A percentile compares a stretch with the other conserved stretches of the same genome.
Conservation (phyloP, 495 filamentous ascomycete species). For the Podospora tetraspora region DNA sequence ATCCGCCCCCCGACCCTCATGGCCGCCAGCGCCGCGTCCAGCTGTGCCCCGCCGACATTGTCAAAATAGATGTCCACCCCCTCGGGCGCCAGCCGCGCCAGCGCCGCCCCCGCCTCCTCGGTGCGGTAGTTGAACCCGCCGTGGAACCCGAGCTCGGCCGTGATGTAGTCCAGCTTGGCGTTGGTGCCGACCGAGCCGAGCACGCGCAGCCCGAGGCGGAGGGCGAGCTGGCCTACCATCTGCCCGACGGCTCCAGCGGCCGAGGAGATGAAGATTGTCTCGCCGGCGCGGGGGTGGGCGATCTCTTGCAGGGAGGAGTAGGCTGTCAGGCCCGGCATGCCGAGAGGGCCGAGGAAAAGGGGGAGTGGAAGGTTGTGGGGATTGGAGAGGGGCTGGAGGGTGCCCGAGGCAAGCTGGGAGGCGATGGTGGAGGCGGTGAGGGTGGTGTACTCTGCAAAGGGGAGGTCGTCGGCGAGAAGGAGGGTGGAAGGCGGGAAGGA, state of each 20-base stretch:
- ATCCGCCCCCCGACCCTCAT: conserved; percentile 67
- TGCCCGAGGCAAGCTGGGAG: conserved; percentile 45
- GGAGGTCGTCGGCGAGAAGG: conserved; percentile 38
- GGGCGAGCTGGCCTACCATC: conserved; percentile 74
- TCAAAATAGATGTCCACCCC: conserved; percentile 91
- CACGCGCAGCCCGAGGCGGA: conserved; percentile 76
- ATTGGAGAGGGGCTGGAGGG: conserved; percentile 49
- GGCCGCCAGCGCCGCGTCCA: conserved; percentile 55
- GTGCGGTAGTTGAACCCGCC: conserved; percentile 63
- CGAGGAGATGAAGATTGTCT: conserved; percentile 77
- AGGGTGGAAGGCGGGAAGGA: conserved; percentile 37
- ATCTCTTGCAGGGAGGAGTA: conserved; percentile 74
- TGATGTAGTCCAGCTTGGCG: conserved; percentile 59
- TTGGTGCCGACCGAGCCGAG: conserved; percentile 60
- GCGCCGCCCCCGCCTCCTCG: conserved; percentile 58
- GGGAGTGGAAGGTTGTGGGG: conserved; percentile 43
- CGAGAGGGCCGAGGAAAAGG: conserved; percentile 57
- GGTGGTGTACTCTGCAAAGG: not conserved
- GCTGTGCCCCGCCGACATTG: conserved; percentile 77
- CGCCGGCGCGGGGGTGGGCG: conserved; percentile 72
- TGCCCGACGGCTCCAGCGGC: conserved; percentile 77
- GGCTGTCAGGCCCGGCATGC: conserved; percentile 75
- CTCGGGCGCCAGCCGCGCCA: conserved; percentile 65
- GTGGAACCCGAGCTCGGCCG: conserved; percentile 57
- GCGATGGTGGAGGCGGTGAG: not conserved